These are phyloP conservation scores for Candida multigemmis DNA, from an alignment of 805 yeast species.

Conservation along the genomic window DNA sequence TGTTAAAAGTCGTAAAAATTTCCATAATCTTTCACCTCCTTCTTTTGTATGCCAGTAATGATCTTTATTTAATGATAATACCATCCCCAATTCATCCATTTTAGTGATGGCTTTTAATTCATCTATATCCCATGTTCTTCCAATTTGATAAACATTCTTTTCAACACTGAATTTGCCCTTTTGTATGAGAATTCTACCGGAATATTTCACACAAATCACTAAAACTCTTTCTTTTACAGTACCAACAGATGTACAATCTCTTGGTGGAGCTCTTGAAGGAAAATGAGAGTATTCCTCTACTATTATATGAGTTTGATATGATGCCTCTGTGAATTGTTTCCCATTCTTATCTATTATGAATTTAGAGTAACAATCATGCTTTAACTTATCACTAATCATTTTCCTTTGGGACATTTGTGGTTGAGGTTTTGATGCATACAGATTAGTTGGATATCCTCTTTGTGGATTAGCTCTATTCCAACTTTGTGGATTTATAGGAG, in stretches of 20 bases:
- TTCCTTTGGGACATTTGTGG: too few relatives aligned
- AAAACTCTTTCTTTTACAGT: slow-evolving; percentile 50
- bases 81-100: slow-evolving; percentile 46
- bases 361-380: slow-evolving; percentile 30
- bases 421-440: too few relatives aligned
- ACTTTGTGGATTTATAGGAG: too few relatives aligned
- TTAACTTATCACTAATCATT: slow-evolving; percentile 28
- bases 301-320: slow-evolving; percentile 69
- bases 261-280: slow-evolving; percentile 43
- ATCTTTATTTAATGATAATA: slow-evolving; percentile 57
- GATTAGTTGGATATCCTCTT: too few relatives aligned
- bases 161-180: slow-evolving; percentile 71
- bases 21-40: slow-evolving; percentile 25
- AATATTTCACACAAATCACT: slow-evolving; percentile 50
- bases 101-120: slow-evolving; percentile 53
- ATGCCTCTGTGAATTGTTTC: slow-evolving; percentile 15
- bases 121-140: slow-evolving; percentile 83
- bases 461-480: too few relatives aligned
- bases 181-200: slow-evolving; percentile 66
- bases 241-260: slow-evolving; percentile 20
- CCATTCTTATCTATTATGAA: slow-evolving; percentile 13
- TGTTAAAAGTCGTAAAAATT: slow-evolving; percentile 24
- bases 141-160: slow-evolving; percentile 75
- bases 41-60: slow-evolving; percentile 65
- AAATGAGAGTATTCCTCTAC: slow-evolving; percentile 66